Evolutionary conservation across 176 grass and related monocot genomes (phyloP).

Genomic region (Eragrostis nindensis): DNA sequence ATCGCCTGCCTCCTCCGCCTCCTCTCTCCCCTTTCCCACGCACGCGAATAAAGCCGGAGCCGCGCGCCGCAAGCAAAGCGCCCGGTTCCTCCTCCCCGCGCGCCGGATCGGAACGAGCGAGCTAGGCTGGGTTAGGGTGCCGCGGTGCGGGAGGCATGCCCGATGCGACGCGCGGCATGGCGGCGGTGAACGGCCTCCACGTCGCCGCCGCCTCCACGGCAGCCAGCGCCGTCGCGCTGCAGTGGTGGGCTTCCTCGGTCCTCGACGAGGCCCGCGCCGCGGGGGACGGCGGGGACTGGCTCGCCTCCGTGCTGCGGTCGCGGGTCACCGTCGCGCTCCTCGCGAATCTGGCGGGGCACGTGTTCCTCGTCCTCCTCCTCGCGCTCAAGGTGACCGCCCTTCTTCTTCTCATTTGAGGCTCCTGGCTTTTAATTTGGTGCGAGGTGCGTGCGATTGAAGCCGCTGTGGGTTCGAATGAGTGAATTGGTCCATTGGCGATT

Average conservation of each 20-base stretch:
- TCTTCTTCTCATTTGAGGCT: background rate
- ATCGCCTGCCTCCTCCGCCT: slow-evolving; percentile 20
- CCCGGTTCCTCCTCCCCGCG: background rate
- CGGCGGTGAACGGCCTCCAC: slow-evolving; percentile 67
- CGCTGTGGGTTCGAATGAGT: background rate
- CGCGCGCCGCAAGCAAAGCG: slow-evolving; percentile 17
- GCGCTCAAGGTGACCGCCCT: slow-evolving; percentile 61
- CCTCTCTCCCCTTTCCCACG: background rate
- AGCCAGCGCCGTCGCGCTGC: slow-evolving; percentile 55
- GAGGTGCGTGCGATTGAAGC: background rate
- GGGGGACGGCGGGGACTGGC: slow-evolving; percentile 32
- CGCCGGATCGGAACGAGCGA: background rate
- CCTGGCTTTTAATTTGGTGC: too few species aligned
- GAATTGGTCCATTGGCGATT: too few species aligned
- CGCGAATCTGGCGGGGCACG: slow-evolving; percentile 66
- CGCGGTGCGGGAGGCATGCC: background rate
- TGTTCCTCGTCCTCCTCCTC: slow-evolving; percentile 55
- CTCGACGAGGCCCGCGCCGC: slow-evolving; percentile 43
- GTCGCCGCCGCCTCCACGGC: slow-evolving; percentile 61
- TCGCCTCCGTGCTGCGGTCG: slow-evolving; percentile 57
- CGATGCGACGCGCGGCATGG: slow-evolving; percentile 58
- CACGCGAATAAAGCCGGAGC: slow-evolving; percentile 50
- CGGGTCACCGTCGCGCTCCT: slow-evolving; percentile 63
- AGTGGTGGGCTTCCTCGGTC: slow-evolving; percentile 73
- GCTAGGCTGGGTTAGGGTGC: background rate